Evolutionary conservation across 2,329 filamentous ascomycete species (phyloP), one percentile per base, ranked within the genome.

Genomic region (Sphaerulina vaccinii): DNA sequence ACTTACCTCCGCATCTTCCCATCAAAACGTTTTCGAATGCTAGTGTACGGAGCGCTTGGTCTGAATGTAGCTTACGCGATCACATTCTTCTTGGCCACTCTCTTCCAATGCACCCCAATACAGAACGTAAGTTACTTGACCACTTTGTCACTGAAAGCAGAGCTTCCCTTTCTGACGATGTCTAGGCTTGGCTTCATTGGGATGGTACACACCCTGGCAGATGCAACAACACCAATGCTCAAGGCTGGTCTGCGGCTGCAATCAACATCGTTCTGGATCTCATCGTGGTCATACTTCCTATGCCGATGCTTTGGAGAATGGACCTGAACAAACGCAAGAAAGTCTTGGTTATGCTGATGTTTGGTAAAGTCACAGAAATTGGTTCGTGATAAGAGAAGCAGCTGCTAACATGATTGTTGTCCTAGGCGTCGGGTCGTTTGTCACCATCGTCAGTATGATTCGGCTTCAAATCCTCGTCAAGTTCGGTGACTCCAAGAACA

Each of bases 401-500:
- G 8, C 11, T 19, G 21, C 51, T 54, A 23, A 50, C 35, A 33
- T 11, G 7, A 5, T 5, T n/a, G 13, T 35, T 7, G 15, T 8
- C 16, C 7, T 10, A 56, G 54, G 53, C 11, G 54, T 58, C 7
- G 56, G 56, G n/a, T 56, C 47, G 38, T 58, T 58, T 27, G 56
- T 58, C 22, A 56, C 56, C 10, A 42, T 56, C n/a, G 56, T 58
- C 27, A 54, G 50, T 46, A 56, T 56, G 13, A 9, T 58, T 15
- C 53, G 56, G 21, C 54, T 56, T 5, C 53, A 50, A 29, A 22
- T 54, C 3, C 51, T 58, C 6, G 51, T 58, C 5, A 51, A 41
- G 13, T 58, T 56, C 27, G 56, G 50, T 7, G 44, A 56, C 21
- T 52, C 51, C 1, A 27, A 54, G 21, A 56, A 58, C 23, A 15